Conservation (phyloP, 257 asterid species). For the Capsicum baccatum region DNA sequence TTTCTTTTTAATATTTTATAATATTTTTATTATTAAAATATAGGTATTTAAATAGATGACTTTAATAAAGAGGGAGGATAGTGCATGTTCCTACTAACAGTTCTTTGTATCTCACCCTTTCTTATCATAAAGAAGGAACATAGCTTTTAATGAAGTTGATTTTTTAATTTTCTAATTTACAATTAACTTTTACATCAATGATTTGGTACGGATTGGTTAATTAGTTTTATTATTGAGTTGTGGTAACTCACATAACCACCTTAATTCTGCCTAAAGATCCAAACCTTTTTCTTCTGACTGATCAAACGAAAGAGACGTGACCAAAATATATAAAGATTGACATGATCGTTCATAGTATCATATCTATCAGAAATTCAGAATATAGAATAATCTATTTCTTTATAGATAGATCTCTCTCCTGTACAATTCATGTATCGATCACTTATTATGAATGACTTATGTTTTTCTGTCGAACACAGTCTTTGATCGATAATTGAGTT, state of each 20-base stretch:
- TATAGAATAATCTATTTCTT: too few species aligned
- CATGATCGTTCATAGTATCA: too few species aligned
- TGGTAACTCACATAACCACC: background rate
- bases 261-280: background rate
- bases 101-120: constrained; percentile 32
- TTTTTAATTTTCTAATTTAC: background rate
- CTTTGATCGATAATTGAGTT: background rate
- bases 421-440: background rate
- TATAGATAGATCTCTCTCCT: too few species aligned
- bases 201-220: background rate
- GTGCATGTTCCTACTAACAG: constrained; percentile 34
- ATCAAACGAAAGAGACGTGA: background rate
- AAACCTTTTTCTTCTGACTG: background rate
- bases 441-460: background rate
- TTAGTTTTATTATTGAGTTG: constrained; percentile 7
- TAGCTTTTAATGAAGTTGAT: constrained; percentile 24
- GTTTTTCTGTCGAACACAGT: background rate
- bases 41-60: background rate
- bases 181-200: background rate
- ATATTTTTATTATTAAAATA: background rate
- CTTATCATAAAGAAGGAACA: constrained; percentile 15
- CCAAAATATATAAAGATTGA: background rate
- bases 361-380: background rate
- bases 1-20: constrained; percentile 5
- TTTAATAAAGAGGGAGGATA: constrained; percentile 19